Percentiles rank a stretch among this genome's conserved stretches.
Evolutionary conservation across 73 alveolate genomes (phyloP).

Genomic region (Tetrahymena borealis): DNA sequence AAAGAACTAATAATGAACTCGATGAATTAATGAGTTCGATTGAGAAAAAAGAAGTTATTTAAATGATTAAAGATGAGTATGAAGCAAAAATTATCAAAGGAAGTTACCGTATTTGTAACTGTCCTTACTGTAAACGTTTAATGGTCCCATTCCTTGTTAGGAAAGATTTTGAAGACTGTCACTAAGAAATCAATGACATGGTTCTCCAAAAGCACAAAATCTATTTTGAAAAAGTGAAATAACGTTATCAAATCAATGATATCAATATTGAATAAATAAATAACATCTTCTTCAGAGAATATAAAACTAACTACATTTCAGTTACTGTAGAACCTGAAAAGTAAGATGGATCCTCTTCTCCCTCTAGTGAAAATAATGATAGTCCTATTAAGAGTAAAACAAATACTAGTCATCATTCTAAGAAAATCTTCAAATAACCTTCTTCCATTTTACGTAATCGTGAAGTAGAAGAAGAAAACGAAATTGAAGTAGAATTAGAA

Average conservation of each 20-base stretch:
- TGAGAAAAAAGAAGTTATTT: background rate
- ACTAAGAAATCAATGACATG: background rate
- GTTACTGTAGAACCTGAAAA: background rate
- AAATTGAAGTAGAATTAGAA: background rate
- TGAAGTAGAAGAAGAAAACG: background rate
- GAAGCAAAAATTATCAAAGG: background rate
- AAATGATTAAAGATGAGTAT: background rate
- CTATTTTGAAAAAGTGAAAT: background rate
- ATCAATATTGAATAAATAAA: background rate
- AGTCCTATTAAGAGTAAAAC: background rate
- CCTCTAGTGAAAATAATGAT: background rate
- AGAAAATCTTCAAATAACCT: background rate
- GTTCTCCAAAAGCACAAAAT: background rate
- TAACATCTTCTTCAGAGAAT: background rate
- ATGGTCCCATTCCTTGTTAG: background rate
- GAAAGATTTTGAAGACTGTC: background rate
- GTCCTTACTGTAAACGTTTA: background rate
- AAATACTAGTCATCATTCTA: background rate
- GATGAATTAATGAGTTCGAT: background rate
- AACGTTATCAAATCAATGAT: background rate
- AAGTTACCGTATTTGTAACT: background rate
- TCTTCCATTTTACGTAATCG: background rate
- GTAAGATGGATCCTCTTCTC: background rate
- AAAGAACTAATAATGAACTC: background rate
- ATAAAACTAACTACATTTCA: background rate